Base-by-base conservation (phyloP, 1,139 yeast species). In the Taphrina flavorubra region DNA sequence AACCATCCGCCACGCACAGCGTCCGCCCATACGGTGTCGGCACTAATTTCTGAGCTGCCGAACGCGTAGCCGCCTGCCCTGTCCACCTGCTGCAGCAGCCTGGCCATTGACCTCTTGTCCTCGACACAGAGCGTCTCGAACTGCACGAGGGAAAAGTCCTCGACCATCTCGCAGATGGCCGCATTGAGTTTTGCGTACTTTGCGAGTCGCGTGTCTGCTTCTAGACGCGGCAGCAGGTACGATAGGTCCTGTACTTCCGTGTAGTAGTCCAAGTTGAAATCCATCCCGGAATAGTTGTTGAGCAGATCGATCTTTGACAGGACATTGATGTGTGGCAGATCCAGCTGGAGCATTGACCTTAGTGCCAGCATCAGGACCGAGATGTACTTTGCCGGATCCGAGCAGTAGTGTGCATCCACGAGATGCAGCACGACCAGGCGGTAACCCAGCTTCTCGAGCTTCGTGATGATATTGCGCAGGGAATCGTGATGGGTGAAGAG, bases 11-110 rank as follows among this genome's bases (percentile, higher is more conserved):
- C 94, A 72, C 99, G 83, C 0, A 94, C 85, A 0, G 97, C 97
- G 74, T 92, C 97, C 16, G 92, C 89, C 99, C 99, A 95, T 2
- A 94, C 87, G 0, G 95, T 85, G 76, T 95, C 99, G 18, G 98
- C 98, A 2, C 97, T 97, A 14, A 92, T 83, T 74, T 95, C 99
- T 44, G 92, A 89, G 1, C 92, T 81, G 0, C 99, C 99, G 80
- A 90, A 92, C 73, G 90, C 84, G 76, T 95, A 95, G 0, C 99
- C 99, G 73, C 88, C 90, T 1, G 97, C 95, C 76, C 89, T 91
- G 76, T 95, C 99, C 14, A 95, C 85, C 0, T 86, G 81, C 16
- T 89, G 83, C 68, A 94, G 82, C 47, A 95, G 78, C 68, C 87
- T 84, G 47, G 94, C 92, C 99, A 95, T 94, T 46, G 95, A 87